phyloP scores from a whole-genome alignment of 768 basidiomycete genomes.

The Naganishia vishniacii region DNA sequence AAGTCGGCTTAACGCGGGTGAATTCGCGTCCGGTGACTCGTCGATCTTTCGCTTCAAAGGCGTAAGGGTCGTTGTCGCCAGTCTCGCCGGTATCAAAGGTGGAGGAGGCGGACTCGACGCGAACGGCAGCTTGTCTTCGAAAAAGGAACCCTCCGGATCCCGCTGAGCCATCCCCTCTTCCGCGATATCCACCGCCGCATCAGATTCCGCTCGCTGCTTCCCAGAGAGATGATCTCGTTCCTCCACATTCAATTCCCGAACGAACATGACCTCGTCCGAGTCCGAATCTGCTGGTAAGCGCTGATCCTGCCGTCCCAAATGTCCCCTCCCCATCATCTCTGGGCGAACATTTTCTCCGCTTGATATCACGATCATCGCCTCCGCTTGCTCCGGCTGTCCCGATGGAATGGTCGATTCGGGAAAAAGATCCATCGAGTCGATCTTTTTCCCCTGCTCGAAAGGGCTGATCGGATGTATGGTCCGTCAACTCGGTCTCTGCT shows the following conservation, averaged over 20 bases:
- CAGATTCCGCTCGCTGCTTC: slow-evolving; percentile 19
- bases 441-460: slow-evolving; percentile 28
- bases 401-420: slow-evolving; percentile 10
- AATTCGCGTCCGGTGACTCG: background rate
- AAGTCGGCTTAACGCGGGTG: slow-evolving; percentile 14
- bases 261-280: slow-evolving; percentile 16
- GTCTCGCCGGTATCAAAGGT: background rate
- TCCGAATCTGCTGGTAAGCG: background rate
- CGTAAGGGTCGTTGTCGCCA: background rate
- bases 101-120: slow-evolving; percentile 12
- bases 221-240: slow-evolving; percentile 4
- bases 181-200: background rate
- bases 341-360: slow-evolving; percentile 1
- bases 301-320: background rate
- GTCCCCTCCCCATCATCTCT: too few relatives aligned
- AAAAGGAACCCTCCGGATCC: background rate
- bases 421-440: slow-evolving; percentile 26
- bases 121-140: slow-evolving; percentile 12
- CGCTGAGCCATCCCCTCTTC: background rate
- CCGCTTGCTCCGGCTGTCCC: background rate
- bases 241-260: slow-evolving; percentile 9
- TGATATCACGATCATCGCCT: slow-evolving; percentile 12
- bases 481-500: background rate
- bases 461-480: slow-evolving; percentile 4
- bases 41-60: slow-evolving; percentile 17